phyloP scores from a whole-genome alignment of 768 basidiomycete genomes.

The Suillus discolor region DNA sequence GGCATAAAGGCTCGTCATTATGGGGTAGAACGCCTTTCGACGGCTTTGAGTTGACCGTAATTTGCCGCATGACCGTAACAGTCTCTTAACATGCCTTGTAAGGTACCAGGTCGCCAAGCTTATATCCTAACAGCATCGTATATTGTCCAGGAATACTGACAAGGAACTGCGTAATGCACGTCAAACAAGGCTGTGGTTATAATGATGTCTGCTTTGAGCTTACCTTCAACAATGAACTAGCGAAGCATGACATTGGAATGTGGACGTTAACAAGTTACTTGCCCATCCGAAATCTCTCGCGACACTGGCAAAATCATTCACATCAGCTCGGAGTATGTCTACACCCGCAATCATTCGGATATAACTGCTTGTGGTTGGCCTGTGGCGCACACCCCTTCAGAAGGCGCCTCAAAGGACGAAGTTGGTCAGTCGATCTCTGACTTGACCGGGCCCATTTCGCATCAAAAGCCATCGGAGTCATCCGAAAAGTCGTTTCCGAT shows the following conservation, averaged over 20 bases:
- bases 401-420: neutral
- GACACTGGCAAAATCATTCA: neutral
- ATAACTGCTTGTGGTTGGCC: neutral
- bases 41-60: neutral
- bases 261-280: neutral
- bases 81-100: neutral
- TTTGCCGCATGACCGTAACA: neutral
- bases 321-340: constrained; percentile 1
- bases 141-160: neutral
- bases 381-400: neutral
- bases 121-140: neutral
- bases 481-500: neutral
- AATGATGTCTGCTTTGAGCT: neutral
- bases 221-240: neutral
- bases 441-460: neutral
- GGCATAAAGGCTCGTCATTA: neutral
- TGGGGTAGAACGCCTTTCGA: neutral
- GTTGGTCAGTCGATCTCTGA: neutral
- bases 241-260: neutral
- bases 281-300: neutral
- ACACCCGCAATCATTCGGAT: neutral
- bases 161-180: neutral
- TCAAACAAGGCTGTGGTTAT: neutral
- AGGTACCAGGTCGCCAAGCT: neutral
- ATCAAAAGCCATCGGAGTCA: neutral